phyloP scores from a whole-genome alignment of 257 asterid species.

The Solanum ossicruentum region DNA sequence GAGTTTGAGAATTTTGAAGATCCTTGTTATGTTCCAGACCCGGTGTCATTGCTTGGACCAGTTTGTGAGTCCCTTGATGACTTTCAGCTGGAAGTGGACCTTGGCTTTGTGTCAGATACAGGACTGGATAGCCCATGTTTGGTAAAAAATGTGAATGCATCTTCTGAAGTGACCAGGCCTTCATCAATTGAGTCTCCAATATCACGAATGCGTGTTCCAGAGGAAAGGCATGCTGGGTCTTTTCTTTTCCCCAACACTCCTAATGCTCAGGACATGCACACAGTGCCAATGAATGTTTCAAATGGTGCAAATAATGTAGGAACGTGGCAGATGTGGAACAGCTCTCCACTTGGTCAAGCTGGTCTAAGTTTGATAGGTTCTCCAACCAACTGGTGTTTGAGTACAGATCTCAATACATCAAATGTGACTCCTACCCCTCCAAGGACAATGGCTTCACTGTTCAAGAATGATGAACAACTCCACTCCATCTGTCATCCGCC shows the following conservation, averaged over 20 bases:
- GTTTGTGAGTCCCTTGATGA: slow-evolving; percentile 91
- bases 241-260: slow-evolving; percentile 33
- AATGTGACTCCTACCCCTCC: slow-evolving; percentile 49
- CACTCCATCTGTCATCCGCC: slow-evolving; percentile 35
- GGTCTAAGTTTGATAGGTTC: slow-evolving; percentile 70
- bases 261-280: slow-evolving; percentile 25
- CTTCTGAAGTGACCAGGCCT: slow-evolving; percentile 59
- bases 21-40: slow-evolving; percentile 93
- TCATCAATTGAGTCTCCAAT: slow-evolving; percentile 88
- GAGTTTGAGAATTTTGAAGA: slow-evolving; percentile 85
- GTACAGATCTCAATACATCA: slow-evolving; percentile 42
- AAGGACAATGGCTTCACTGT: slow-evolving; percentile 88
- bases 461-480: slow-evolving; percentile 60
- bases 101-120: slow-evolving; percentile 44
- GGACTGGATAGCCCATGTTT: slow-evolving; percentile 44
- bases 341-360: slow-evolving; percentile 75
- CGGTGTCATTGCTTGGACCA: slow-evolving; percentile 86
- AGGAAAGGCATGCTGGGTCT: slow-evolving; percentile 39
- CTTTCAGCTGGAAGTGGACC: slow-evolving; percentile 53
- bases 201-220: slow-evolving; percentile 64
- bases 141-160: slow-evolving; percentile 28
- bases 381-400: slow-evolving; percentile 56
- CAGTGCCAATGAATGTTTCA: slow-evolving; percentile 13
- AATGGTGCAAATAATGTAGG: slow-evolving; percentile 35
- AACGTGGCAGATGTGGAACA: slow-evolving; percentile 93